Base-by-base conservation (phyloP, 805 yeast genomes). In the Kregervanrija fluxuum region DNA sequence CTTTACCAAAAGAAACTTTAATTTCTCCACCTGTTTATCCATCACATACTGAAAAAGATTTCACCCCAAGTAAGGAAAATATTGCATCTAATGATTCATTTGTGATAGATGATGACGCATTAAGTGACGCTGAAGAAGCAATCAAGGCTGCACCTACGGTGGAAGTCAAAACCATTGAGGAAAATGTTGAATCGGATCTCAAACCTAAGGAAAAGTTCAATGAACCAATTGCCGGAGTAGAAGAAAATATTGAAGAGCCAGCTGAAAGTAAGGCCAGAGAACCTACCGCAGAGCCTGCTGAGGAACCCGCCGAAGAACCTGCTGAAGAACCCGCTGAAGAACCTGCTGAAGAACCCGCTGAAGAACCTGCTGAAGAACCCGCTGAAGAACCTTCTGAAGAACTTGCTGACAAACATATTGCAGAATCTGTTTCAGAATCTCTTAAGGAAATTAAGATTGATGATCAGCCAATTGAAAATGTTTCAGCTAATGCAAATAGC, bases 1-100 rank as follows among this genome's bases (percentile, higher is more conserved):
- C 13, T 37, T 48, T 65, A 38, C 66, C 67, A 35, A 56, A 51
- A 43, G 67, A 64, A 44, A 60, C 65, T 11, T 44, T 64, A 16
- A 62, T 63, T 37, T 55, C 67, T 4, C 67, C 68, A 37, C 40
- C 45, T 34, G 42, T 41, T 42, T 48, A 40, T 11, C 14, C 30
- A 15, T 16, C 14, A 9, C 31, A 36, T 10, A 30, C 33, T 14
- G 35, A 45, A 17, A 46, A 41, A 15, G 45, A 37, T 35, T 41
- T 42, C n/a, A 42, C 45, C 4, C 48, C 48, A 32, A 40, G 44
- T 22, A 47, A 49, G 36, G 53, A 46, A 41, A 41, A 53, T 44
- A 33, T 39, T 37, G 50, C 51, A 11, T 45, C 46, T 5, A 55
- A 57, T 38, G 59, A 56, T 41, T 55, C 61, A 10, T 57, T 60